Base-by-base conservation (phyloP, 306 rosid genomes). In the Astragalus glycyphyllos region DNA sequence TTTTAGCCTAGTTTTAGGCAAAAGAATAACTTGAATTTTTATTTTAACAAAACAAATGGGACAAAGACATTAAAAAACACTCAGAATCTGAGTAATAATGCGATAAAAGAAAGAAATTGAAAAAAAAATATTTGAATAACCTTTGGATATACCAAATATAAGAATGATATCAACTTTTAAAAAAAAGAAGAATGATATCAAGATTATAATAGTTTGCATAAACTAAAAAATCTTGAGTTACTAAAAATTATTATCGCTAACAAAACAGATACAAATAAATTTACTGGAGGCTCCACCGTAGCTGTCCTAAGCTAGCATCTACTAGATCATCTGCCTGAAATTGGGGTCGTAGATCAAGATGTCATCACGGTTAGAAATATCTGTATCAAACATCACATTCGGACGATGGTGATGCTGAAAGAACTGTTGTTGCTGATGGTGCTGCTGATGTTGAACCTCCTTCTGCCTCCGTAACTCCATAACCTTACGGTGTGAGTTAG, bases 401-500 rank as follows among this genome's bases (percentile, higher is more conserved):
- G 77, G 85, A 46, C 73, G 85, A 31, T 78, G 85, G 16, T 77
- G 81, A 8, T 61, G 68, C n/a, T 70, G 87, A 57, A 82, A 76
- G 42, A 78, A 82, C 11, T 6, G 3, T 1, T 79, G 77, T 4
- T 55, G 81, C 0, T 72, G 88, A 0, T 82, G 83, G 12, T 84
- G 82, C 0, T 69, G 84, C 0, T 85, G 82, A 0, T 69, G 84
- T 1, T 85, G 90, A 4, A 68, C 51, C 58, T 92, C 96, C 65
- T 87, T 92, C 78, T 92, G 96, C 1, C 96, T 85, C n/a, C 96
- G 85, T 7, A 92, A 87, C 80, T 92, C 98, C 74, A 92, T 9
- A 7, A 92, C 98, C 68, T 92, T 92, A 4, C 96, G 92, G 73
- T 92, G 98, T 0, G 96, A 92, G 78, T 92, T 92, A 0, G 98